A percentile compares a stretch with the other conserved stretches of the same genome.
These are phyloP conservation scores for Endothia cerciana DNA, from an alignment of 2,329 filamentous ascomycete species.

Conservation along the genomic window DNA sequence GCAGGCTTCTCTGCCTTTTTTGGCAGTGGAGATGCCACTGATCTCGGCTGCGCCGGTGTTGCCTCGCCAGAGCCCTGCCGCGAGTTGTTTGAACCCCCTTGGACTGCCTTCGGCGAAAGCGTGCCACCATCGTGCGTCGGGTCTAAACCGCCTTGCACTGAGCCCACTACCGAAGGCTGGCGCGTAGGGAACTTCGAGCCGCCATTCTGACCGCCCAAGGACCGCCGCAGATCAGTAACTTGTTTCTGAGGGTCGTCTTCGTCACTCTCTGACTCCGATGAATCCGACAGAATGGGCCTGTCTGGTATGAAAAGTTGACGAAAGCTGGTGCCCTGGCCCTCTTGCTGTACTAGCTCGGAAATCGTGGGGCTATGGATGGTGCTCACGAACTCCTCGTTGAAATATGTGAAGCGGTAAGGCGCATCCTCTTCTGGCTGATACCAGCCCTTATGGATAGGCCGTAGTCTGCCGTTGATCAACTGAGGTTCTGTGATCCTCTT, in stretches of 20 bases:
- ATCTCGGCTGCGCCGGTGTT: conserved; percentile 52
- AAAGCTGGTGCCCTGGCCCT: conserved; percentile 69
- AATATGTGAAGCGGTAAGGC: conserved; percentile 96
- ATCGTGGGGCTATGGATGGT: conserved; percentile 97
- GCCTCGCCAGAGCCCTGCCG: conserved; percentile 49
- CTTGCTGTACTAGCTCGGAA: conserved; percentile 83
- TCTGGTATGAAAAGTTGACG: conserved; percentile 89
- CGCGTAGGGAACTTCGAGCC: conserved; percentile 25
- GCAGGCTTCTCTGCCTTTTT: conserved; percentile 38
- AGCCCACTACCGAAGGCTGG: conserved; percentile 36
- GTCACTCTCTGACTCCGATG: conserved; percentile 68
- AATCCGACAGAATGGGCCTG: conserved; percentile 73
- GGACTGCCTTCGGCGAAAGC: conserved; percentile 34
- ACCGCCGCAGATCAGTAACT: conserved; percentile 22
- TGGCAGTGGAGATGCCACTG: conserved; percentile 37
- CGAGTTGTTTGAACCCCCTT: conserved; percentile 33
- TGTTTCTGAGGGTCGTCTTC: conserved; percentile 49
- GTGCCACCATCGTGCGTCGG: conserved; percentile 32
- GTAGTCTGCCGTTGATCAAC: conserved; percentile 84
- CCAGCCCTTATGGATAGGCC: conserved; percentile 81
- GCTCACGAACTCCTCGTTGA: conserved; percentile 95
- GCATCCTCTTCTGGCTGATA: conserved; percentile 86
- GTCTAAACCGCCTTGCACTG: conserved; percentile 29
- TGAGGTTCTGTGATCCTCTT: conserved; percentile 95
- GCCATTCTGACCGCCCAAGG: conserved; percentile 31